Evolutionary conservation across 2,329 filamentous ascomycete genomes (phyloP), one percentile per base, ranked within the genome.

Genomic region (Thermomyces lanuginosus): DNA sequence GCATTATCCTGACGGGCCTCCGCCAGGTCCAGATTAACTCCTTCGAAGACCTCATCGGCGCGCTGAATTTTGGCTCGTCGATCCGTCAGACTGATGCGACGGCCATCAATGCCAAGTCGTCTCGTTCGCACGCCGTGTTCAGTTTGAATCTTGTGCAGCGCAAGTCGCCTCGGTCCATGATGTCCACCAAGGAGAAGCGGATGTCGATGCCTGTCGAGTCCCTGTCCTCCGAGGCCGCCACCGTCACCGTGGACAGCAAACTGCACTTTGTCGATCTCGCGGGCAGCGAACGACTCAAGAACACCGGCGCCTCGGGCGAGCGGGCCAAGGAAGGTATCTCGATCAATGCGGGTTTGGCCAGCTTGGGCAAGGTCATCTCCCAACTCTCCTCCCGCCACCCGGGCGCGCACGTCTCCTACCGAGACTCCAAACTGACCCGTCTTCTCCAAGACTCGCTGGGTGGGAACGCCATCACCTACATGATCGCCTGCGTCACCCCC

Each of bases 401-500:
- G 22, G 83, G 82, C 24, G 76, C 82, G 4, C 83, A 95, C 54
- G 84, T 98, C 31, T 98, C 89, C 2, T 98, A 98, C 51, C 81
- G 89, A 37, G 89, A 98, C 56, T 95, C 89, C n/a, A 84, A 83
- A 49, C 72, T 98, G 41, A 98, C 89, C 7, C 76, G 89, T 33
- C 64, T 98, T 13, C 69, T 98, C 10, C 89, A 98, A 60, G 89
- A 98, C 54, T 98, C 89, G 0, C 65, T 98, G 4, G 89, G 89
- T 31, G 89, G 89, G 4, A 95, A 92, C 48, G 89, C 89, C 18
- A 92, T 93, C 48, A 98, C 89, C 1, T 98, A 95, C 58, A 95
- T 98, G 89, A 89, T 98, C 56, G 89, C 89, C 6, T 98, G 89
- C 55, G 84, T 98, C 16, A 98, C 86, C 1, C 86, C 84, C 0